Conservation (phyloP, 805 yeast species). For the Metschnikowia gelsemii region DNA sequence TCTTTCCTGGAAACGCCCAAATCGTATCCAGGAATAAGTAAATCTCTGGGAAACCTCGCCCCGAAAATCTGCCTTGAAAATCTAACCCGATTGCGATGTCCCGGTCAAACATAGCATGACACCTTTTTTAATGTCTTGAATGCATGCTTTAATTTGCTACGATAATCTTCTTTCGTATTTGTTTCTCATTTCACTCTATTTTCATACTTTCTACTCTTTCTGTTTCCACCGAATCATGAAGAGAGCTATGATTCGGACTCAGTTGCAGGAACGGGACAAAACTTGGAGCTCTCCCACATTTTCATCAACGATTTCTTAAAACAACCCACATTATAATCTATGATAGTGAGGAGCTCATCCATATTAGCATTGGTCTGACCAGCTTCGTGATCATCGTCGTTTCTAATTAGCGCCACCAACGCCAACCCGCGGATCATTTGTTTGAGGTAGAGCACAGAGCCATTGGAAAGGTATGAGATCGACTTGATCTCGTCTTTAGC, state of each 20-base stretch:
- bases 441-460: slow-evolving; percentile 76
- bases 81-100: too few species aligned
- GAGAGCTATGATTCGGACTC: neutral
- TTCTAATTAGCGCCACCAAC: slow-evolving; percentile 79
- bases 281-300: slow-evolving; percentile 55
- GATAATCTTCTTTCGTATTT: too few species aligned
- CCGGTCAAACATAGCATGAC: too few species aligned
- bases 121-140: too few species aligned
- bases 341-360: slow-evolving; percentile 55
- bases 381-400: slow-evolving; percentile 43
- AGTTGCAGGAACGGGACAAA: slow-evolving; percentile 11
- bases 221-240: neutral
- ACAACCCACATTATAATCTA: slow-evolving; percentile 84
- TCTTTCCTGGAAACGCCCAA: too few species aligned
- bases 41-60: too few species aligned
- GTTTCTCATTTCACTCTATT: too few species aligned
- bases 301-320: slow-evolving; percentile 75
- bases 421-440: slow-evolving; percentile 95
- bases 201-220: neutral
- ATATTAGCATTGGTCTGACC: slow-evolving; percentile 23
- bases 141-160: too few species aligned
- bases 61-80: too few species aligned
- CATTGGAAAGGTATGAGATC: slow-evolving; percentile 75
- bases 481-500: slow-evolving; percentile 52
- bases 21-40: too few species aligned